Conservation (phyloP, 306 rosid species). For the Begonia peltatifolia region DNA sequence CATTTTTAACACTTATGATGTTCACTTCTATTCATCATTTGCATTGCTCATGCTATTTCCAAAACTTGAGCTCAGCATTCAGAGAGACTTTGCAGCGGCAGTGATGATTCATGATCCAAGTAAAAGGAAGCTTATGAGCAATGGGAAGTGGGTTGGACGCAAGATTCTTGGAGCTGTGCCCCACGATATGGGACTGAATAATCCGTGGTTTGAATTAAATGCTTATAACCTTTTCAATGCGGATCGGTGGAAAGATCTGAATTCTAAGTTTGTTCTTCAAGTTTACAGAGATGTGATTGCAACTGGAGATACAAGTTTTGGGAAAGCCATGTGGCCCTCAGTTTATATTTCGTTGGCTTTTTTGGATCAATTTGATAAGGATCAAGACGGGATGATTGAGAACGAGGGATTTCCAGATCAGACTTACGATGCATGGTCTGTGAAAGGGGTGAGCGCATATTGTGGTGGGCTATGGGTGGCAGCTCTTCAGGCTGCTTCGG, state of each 20-base stretch:
- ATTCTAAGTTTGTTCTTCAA: constrained; percentile 94
- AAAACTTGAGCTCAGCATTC: constrained; percentile 85
- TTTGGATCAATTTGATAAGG: constrained; percentile 92
- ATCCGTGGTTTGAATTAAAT: constrained; percentile 96
- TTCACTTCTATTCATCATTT: constrained; percentile 85
- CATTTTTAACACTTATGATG: constrained; percentile 94
- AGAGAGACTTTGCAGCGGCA: constrained; percentile 93
- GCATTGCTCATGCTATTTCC: constrained; percentile 72
- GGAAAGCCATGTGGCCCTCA: constrained; percentile 85
- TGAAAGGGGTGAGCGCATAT: constrained; percentile 86
- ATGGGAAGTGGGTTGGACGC: constrained; percentile 57
- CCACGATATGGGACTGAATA: constrained; percentile 77
- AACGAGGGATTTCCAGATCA: constrained; percentile 97
- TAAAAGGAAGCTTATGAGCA: constrained; percentile 40
- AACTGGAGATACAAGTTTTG: constrained; percentile 83
- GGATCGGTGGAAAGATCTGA: constrained; percentile 97
- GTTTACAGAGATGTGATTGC: constrained; percentile 89
- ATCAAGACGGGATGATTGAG: constrained; percentile 92
- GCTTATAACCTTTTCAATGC: constrained; percentile 67
- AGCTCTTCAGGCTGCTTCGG: constrained; percentile 90
- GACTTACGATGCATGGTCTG: constrained; percentile 96
- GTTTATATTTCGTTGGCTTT: constrained; percentile 87
- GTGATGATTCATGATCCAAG: constrained; percentile 94
- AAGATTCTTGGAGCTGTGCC: constrained; percentile 97
- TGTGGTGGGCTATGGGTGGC: constrained; percentile 96